These are phyloP conservation scores for Pisolithus thermaeus DNA, from an alignment of 1,284 basidiomycete genomes.

Conservation along the genomic window DNA sequence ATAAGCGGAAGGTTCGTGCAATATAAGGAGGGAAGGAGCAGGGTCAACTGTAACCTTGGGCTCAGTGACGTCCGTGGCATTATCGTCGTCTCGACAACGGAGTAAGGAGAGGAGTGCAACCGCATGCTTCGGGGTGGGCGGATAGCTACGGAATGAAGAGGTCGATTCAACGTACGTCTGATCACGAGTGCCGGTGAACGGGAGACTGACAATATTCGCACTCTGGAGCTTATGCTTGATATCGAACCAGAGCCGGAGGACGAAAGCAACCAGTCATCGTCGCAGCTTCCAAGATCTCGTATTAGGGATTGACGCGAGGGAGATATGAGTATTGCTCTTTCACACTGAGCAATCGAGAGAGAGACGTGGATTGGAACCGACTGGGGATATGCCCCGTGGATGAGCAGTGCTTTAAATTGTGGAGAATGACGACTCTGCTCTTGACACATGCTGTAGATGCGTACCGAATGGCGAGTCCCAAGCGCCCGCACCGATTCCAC, in stretches of 20 bases:
- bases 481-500: background rate
- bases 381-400: slow-evolving; percentile 49
- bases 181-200: slow-evolving; percentile 4
- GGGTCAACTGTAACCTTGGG: slow-evolving; percentile 38
- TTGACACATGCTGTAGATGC: background rate
- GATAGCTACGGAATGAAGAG: slow-evolving; percentile 46
- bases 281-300: slow-evolving; percentile 38
- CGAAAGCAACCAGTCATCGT: slow-evolving; percentile 50
- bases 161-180: slow-evolving; percentile 5
- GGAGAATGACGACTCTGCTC: slow-evolving; percentile 28
- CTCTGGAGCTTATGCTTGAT: slow-evolving; percentile 37
- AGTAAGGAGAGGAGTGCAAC: slow-evolving; percentile 51
- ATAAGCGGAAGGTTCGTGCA: slow-evolving; percentile 61
- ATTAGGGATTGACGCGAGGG: slow-evolving; percentile 41
- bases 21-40: slow-evolving; percentile 49
- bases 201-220: slow-evolving; percentile 49
- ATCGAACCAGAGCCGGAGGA: slow-evolving; percentile 42
- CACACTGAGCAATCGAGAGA: slow-evolving; percentile 39
- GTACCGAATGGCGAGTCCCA: background rate
- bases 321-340: slow-evolving; percentile 45
- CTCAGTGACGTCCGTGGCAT: slow-evolving; percentile 12
- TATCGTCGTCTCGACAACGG: slow-evolving; percentile 29
- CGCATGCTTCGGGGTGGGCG: slow-evolving; percentile 55
- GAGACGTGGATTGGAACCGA: slow-evolving; percentile 53
- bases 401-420: slow-evolving; percentile 41